phyloP scores from a whole-genome alignment of 345 rosid genomes.

The Ricinus communis region DNA sequence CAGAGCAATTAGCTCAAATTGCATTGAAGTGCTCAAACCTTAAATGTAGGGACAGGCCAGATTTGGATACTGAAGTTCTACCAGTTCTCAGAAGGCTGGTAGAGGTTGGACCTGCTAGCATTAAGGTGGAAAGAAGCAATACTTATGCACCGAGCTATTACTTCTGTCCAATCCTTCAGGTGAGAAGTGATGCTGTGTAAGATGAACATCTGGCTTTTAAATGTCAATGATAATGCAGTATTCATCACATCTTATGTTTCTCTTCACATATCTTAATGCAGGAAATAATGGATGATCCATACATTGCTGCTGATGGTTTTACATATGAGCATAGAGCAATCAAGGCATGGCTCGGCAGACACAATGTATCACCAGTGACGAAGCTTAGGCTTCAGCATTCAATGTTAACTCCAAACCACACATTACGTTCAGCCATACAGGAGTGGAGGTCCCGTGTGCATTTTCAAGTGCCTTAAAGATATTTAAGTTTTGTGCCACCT shows the following conservation, averaged over 20 bases:
- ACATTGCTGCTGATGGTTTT: constrained; percentile 84
- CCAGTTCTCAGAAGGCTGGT: constrained; percentile 66
- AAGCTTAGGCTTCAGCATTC: constrained; percentile 52
- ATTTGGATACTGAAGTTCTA: constrained; percentile 69
- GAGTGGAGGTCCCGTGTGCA: constrained; percentile 66
- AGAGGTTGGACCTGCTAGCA: constrained; percentile 53
- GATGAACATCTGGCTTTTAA: neutral
- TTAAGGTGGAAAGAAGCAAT: constrained; percentile 45
- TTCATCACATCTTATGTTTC: neutral
- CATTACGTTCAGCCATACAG: constrained; percentile 65
- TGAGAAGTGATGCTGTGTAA: constrained; percentile 21
- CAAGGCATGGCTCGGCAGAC: constrained; percentile 63
- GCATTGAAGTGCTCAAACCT: constrained; percentile 71
- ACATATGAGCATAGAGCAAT: constrained; percentile 78
- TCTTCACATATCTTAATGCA: constrained; percentile 26
- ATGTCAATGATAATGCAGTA: neutral
- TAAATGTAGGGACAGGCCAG: constrained; percentile 89
- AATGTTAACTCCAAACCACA: constrained; percentile 55
- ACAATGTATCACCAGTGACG: constrained; percentile 74
- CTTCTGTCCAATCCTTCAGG: constrained; percentile 88
- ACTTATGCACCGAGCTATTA: constrained; percentile 57
- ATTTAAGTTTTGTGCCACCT: neutral
- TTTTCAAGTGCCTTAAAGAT: constrained; percentile 5
- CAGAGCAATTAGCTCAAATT: constrained; percentile 61
- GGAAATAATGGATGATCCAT: constrained; percentile 92